Percentiles rank a stretch among this genome's conserved stretches.
phyloP scores from a whole-genome alignment of 805 yeast genomes.

The Yueomyces sinensis region DNA sequence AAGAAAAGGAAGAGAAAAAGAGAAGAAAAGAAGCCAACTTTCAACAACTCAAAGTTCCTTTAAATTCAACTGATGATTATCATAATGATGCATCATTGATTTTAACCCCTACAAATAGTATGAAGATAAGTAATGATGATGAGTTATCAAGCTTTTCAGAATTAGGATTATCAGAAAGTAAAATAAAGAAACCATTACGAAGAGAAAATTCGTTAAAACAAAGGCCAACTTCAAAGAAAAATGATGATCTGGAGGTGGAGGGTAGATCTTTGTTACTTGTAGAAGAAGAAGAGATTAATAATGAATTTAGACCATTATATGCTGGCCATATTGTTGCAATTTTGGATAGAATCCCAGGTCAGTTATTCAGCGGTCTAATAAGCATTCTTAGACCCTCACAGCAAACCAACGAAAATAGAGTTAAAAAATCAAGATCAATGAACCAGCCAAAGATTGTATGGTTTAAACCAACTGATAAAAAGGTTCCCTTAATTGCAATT shows the following conservation, averaged over 20 bases:
- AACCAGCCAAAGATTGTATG: conserved; percentile 88
- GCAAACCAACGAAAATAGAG: conserved; percentile 35
- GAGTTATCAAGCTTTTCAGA: conserved; percentile 21
- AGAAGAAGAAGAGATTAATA: conserved; percentile 92
- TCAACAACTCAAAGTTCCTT: conserved; percentile 26
- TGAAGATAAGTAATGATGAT: conserved; percentile 17
- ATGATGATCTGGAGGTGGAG: conserved; percentile 97
- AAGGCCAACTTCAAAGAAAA: conserved; percentile 93
- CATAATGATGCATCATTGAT: conserved; percentile 61
- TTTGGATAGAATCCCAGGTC: conserved; percentile 94
- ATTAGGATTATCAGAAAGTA: neutral
- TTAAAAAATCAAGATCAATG: conserved; percentile 13
- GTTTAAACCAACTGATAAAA: conserved; percentile 97
- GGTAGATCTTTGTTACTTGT: conserved; percentile 86
- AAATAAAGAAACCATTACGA: conserved; percentile 19
- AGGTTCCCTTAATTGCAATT: conserved; percentile 94
- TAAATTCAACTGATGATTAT: conserved; percentile 44
- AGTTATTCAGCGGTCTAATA: conserved; percentile 84
- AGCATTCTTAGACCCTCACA: conserved; percentile 93
- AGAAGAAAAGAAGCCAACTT: conserved; percentile 57
- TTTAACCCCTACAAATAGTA: neutral
- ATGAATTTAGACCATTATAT: conserved; percentile 82
- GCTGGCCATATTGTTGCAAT: conserved; percentile 99
- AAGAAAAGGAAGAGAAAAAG: conserved; percentile 95
- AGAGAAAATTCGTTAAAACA: conserved; percentile 88